A percentile compares a stretch with the other conserved stretches of the same genome.
These are phyloP conservation scores for Cucurbita moschata DNA, from an alignment of 306 rosid species.

Conservation along the genomic window DNA sequence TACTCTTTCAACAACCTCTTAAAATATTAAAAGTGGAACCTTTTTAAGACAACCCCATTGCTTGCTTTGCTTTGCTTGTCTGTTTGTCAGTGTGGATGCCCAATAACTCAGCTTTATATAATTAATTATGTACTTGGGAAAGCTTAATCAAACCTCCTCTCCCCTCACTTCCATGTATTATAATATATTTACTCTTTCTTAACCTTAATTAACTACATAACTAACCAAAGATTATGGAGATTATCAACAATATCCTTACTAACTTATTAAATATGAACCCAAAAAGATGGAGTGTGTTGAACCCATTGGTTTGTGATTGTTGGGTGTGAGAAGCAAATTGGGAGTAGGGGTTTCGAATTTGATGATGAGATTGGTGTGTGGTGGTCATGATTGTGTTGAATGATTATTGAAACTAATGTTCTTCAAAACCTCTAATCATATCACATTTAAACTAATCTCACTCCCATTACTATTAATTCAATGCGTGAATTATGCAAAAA, in stretches of 20 bases:
- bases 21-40: slow-evolving; percentile 23
- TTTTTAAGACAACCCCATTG: slow-evolving; percentile 1
- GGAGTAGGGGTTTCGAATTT: background rate
- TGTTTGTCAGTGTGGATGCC: slow-evolving; percentile 13
- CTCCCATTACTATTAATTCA: background rate
- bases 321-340: background rate
- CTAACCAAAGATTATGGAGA: background rate
- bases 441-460: background rate
- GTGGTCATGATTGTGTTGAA: background rate
- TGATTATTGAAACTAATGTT: background rate
- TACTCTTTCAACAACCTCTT: slow-evolving; percentile 2
- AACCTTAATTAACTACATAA: background rate
- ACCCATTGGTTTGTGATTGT: background rate
- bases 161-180: background rate
- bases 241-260: background rate
- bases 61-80: background rate
- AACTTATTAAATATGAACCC: background rate
- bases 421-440: background rate
- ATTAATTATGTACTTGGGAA: slow-evolving; percentile 22
- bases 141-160: background rate
- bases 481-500: slow-evolving; percentile 3
- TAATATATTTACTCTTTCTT: background rate
- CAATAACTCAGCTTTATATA: slow-evolving; percentile 14
- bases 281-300: background rate
- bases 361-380: background rate